Evolutionary conservation across 148 eudicot genomes (phyloP), one percentile per base, ranked within the genome.

Genomic region (Tetragonia tetragonoides): DNA sequence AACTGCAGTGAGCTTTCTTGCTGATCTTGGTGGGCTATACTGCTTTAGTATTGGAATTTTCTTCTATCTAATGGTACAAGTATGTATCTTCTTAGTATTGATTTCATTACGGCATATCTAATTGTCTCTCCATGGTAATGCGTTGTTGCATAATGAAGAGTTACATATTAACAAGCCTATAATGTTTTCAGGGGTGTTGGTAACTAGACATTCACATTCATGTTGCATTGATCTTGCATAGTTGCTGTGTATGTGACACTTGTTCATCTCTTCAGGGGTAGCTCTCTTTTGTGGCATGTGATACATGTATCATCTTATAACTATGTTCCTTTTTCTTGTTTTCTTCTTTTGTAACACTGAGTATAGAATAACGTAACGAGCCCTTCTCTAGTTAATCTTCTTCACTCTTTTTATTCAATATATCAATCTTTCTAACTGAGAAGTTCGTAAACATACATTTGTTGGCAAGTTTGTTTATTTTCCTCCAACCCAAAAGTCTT

Each of bases 1-100:
- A 81, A 81, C 62, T 89, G 94, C 94, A 93, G 99, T 95, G 86
- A 81, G 94, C 90, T 95, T 95, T 76, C 97, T 93, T 76, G 99
- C 97, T 16, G 89, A 95, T 85, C 80, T 95, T 72, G 96, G 97
- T 79, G 99, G 97, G 82, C 90, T 95, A 66, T 92, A 86, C 77
- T 92, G 98, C 89, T 75, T 92, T 66, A 89, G 98, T 81, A 83
- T 92, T 61, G 94, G 91, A 81, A 88, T 95, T 66, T 95, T 92
- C 81, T 92, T 90, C 91, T 95, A 82, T 86, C 72, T 92, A 47
- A 78, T 92, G 90, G 87, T 92, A 47, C 97, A 95, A 87, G 98
- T 95, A 89, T 65, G 97, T 81, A 77, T 64, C 77, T 71, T 47
- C 37, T 10, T 23, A 66, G 39, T 68, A 17, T 72, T n/a, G 18